Percentiles rank a stretch among this genome's conserved stretches.
Conservation (phyloP, 768 basidiomycete genomes). For the Termitomyces sp. region DNA sequence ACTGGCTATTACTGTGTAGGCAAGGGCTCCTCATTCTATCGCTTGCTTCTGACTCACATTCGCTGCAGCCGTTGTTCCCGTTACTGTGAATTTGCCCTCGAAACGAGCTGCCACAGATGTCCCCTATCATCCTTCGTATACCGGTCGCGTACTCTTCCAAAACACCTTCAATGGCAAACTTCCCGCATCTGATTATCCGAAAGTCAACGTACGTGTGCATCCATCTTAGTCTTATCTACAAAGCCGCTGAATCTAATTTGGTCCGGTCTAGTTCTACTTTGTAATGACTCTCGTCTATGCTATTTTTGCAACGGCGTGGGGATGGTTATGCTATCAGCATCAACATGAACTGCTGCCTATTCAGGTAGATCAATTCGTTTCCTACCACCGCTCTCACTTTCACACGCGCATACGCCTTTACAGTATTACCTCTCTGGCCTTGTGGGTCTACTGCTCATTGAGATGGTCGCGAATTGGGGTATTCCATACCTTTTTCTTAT, state of each 20-base stretch:
- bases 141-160: slow-evolving; percentile 75
- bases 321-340: slow-evolving; percentile 75
- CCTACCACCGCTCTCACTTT: not conserved
- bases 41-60: not conserved
- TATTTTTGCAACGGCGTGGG: slow-evolving; percentile 69
- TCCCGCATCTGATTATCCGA: slow-evolving; percentile 93
- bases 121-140: slow-evolving; percentile 70
- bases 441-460: slow-evolving; percentile 80
- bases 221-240: not conserved
- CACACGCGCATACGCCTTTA: not conserved
- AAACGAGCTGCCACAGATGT: slow-evolving; percentile 43
- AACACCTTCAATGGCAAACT: slow-evolving; percentile 88
- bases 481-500: slow-evolving; percentile 14
- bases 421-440: slow-evolving; percentile 91
- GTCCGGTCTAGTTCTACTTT: slow-evolving; percentile 73
- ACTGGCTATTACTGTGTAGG: slow-evolving; percentile 98
- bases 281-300: slow-evolving; percentile 77
- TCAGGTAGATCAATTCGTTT: slow-evolving; percentile 43
- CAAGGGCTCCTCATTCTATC: slow-evolving; percentile 31
- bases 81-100: slow-evolving; percentile 59
- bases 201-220: slow-evolving; percentile 71
- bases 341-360: slow-evolving; percentile 82
- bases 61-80: slow-evolving; percentile 72
- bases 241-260: not conserved
- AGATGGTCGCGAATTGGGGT: slow-evolving; percentile 94